Conservation (phyloP, 192 early-diverging fungal species). For the Coemansia sp. region DNA sequence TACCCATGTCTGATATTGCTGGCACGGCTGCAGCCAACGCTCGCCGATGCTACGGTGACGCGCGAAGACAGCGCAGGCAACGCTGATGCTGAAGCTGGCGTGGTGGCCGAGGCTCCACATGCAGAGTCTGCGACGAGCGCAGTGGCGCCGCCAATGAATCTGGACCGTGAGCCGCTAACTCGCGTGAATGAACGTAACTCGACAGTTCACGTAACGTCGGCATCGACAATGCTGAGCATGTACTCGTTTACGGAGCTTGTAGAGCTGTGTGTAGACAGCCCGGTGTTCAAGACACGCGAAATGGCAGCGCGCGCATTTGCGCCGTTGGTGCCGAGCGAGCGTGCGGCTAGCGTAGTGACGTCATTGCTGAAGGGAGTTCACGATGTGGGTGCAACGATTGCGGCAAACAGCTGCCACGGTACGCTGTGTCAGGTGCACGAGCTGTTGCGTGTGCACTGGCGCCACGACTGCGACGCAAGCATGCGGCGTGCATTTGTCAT, state of each 20-base stretch:
- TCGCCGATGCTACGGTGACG: conserved; percentile 32
- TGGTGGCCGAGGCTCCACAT: conserved; percentile 31
- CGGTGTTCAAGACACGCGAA: conserved; percentile 72
- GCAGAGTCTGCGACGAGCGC: conserved; percentile 29
- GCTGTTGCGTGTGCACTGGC: conserved; percentile 63
- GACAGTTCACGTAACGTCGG: conserved; percentile 50
- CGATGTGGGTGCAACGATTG: conserved; percentile 31
- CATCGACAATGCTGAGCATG: conserved; percentile 52
- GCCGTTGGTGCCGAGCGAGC: conserved; percentile 67
- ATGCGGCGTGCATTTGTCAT: conserved; percentile 50
- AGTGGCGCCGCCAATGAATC: conserved; percentile 51
- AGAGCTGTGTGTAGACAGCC: conserved; percentile 46
- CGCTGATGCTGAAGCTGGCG: conserved; percentile 11
- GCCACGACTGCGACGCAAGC: conserved; percentile 51
- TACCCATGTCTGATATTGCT: conserved; percentile 89
- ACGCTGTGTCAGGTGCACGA: conserved; percentile 69
- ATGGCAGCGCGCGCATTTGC: conserved; percentile 81
- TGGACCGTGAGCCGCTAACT: conserved; percentile 41
- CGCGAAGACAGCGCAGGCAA: neutral
- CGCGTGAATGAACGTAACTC: conserved; percentile 53
- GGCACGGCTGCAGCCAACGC: conserved; percentile 72
- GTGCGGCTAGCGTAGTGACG: conserved; percentile 45
- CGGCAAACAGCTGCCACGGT: conserved; percentile 78
- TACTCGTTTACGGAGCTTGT: conserved; percentile 54
- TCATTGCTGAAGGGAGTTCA: conserved; percentile 56